Conservation (phyloP, 306 rosid species). For the Medicago ruthenica region DNA sequence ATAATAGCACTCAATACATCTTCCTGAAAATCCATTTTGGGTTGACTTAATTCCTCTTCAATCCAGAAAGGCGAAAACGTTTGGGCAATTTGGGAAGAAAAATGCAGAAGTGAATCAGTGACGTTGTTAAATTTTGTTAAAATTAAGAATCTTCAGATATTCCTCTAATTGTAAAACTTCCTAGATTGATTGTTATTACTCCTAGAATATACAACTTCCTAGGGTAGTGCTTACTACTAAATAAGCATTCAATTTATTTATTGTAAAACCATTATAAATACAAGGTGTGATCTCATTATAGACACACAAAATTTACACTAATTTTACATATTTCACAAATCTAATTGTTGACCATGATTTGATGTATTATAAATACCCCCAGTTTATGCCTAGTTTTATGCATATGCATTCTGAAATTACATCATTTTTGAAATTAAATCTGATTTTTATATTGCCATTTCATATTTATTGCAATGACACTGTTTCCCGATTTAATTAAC, state of each 20-base stretch:
- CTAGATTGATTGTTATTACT: too few relatives aligned
- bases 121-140: not conserved
- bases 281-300: too few relatives aligned
- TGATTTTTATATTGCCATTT: constrained; percentile 18
- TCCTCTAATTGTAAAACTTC: too few relatives aligned
- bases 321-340: not conserved
- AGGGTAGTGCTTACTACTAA: too few relatives aligned
- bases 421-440: constrained; percentile 28
- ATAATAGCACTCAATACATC: constrained; percentile 5
- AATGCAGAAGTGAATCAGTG: constrained; percentile 14
- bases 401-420: constrained; percentile 7
- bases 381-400: constrained; percentile 14
- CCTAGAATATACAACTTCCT: too few relatives aligned
- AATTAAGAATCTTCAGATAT: too few relatives aligned
- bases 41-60: constrained; percentile 22
- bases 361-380: constrained; percentile 19
- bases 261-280: too few relatives aligned
- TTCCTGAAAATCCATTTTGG: constrained; percentile 15
- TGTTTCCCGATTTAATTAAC: constrained; percentile 3
- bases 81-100: not conserved
- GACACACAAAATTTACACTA: too few relatives aligned
- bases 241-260: too few relatives aligned
- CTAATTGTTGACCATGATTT: constrained; percentile 28
- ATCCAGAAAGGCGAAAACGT: constrained; percentile 30
- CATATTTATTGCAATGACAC: not conserved